Evolutionary conservation across 176 grass and related monocot genomes (phyloP).

Genomic region (Poa annua): DNA sequence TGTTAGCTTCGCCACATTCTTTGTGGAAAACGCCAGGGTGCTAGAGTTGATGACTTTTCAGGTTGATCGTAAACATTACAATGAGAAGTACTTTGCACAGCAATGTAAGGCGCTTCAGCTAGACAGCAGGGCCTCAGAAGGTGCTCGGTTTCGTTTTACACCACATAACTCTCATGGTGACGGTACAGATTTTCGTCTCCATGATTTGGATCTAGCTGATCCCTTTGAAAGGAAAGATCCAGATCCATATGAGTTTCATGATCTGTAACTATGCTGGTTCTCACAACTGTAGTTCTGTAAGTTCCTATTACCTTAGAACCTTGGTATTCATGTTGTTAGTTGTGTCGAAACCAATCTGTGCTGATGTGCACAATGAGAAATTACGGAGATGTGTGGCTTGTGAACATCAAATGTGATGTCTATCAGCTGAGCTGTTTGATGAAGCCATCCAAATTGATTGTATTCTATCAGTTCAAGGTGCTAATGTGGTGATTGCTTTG

Average conservation of each 20-base stretch:
- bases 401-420: background rate
- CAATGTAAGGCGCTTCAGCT: background rate
- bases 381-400: background rate
- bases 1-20: background rate
- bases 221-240: background rate
- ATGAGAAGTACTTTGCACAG: background rate
- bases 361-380: slow-evolving; percentile 5
- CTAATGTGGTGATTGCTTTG: background rate
- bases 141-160: background rate
- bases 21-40: background rate
- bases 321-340: background rate
- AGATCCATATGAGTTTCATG: background rate
- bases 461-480: background rate
- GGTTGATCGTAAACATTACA: background rate
- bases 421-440: background rate
- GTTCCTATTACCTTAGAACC: background rate
- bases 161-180: background rate
- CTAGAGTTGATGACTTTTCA: background rate
- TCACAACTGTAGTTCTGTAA: too few species aligned
- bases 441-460: background rate
- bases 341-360: background rate
- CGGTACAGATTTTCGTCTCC: background rate
- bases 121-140: background rate
- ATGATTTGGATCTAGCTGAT: background rate
- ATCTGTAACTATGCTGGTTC: background rate